phyloP scores from a whole-genome alignment of 208 protist species.

The Acanthamoeba royreba region DNA sequence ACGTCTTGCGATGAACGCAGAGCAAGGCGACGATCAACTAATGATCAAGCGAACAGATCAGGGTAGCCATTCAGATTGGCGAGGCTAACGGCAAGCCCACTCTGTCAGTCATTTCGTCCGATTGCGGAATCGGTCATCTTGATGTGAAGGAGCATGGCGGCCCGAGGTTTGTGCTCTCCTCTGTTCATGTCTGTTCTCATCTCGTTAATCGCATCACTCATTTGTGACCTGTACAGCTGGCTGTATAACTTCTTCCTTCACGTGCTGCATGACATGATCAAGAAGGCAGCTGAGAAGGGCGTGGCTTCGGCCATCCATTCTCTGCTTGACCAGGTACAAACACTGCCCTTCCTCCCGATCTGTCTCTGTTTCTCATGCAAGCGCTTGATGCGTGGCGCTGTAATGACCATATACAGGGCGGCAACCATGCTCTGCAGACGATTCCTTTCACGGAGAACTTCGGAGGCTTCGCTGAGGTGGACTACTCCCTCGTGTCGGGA shows the following conservation, averaged over 20 bases:
- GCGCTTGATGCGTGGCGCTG: not conserved
- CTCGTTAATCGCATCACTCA: not conserved
- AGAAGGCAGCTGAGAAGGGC: not conserved
- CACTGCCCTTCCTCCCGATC: not conserved
- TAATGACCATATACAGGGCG: not conserved
- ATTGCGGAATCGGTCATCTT: not conserved
- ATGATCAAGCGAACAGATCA: not conserved
- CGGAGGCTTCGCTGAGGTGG: not conserved
- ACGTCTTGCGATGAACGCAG: not conserved
- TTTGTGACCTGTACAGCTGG: not conserved
- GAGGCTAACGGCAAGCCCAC: not conserved
- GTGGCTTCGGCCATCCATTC: not conserved
- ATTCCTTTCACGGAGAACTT: not conserved
- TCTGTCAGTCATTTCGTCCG: not conserved
- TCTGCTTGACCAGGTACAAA: not conserved
- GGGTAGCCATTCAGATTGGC: not conserved
- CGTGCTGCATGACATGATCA: not conserved
- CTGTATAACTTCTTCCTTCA: constrained; percentile 1
- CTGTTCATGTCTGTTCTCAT: not conserved
- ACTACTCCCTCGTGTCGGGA: not conserved
- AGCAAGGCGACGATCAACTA: no score
- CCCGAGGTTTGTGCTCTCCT: not conserved
- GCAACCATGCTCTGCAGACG: not conserved
- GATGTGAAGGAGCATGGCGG: not conserved
- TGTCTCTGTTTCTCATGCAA: not conserved